A percentile compares a stretch with the other conserved stretches of the same genome.
These are phyloP conservation scores for Aschersonia sp. DNA, from an alignment of 2,329 filamentous ascomycete species.

Conservation along the genomic window DNA sequence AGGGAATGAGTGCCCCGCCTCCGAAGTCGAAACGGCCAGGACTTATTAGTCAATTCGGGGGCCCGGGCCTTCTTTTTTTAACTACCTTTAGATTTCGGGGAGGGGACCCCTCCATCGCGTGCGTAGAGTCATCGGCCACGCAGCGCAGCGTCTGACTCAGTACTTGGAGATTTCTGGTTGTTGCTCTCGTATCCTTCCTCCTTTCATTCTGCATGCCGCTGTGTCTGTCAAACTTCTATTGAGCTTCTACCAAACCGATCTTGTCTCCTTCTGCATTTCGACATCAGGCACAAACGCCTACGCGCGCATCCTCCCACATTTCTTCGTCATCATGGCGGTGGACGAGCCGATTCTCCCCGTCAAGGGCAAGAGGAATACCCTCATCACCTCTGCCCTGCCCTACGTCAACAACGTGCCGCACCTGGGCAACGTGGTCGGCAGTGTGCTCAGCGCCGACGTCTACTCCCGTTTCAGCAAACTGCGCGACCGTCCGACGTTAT, in stretches of 20 bases:
- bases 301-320: neutral
- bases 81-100: neutral
- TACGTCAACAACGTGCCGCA: constrained; percentile 69
- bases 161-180: no score
- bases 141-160: no score
- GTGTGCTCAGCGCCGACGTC: constrained; percentile 78
- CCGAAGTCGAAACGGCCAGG: neutral
- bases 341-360: constrained; percentile 41
- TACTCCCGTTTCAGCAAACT: constrained; percentile 72
- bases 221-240: no score
- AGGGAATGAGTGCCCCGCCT: neutral
- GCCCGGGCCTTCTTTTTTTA: neutral
- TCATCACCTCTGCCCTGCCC: constrained; percentile 83
- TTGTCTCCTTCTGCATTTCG: no score
- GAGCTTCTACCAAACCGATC: no score
- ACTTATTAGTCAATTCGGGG: neutral
- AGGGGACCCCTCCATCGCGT: no score
- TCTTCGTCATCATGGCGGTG: constrained; percentile 3
- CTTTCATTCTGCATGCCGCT: no score
- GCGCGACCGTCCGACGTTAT: constrained; percentile 66
- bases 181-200: no score
- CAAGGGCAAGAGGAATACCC: constrained; percentile 67
- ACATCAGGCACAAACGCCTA: neutral
- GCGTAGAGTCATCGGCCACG: no score
- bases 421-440: constrained; percentile 78